These are phyloP conservation scores for Xylaria venustula DNA, from an alignment of 495 filamentous ascomycete species.

Conservation along the genomic window DNA sequence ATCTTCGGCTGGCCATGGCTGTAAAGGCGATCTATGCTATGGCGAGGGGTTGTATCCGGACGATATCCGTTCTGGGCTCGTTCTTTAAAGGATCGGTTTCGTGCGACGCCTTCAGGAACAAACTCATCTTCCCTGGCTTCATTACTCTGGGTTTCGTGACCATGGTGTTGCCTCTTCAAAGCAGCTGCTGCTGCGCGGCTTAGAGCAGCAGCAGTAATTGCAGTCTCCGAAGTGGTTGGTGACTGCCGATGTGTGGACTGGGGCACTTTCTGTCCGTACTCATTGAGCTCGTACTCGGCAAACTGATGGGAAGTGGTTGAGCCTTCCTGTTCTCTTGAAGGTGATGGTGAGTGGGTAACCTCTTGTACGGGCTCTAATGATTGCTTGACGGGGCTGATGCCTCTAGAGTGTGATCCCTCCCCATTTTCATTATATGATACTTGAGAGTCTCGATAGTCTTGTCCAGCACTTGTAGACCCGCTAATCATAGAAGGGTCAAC, in stretches of 20 bases:
- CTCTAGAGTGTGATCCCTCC: conserved; percentile 22
- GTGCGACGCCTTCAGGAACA: conserved; percentile 36
- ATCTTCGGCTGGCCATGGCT: conserved; percentile 58
- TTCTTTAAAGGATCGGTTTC: conserved; percentile 57
- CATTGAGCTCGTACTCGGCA: conserved; percentile 52
- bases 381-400: conserved; percentile 37
- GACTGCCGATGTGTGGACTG: conserved; percentile 39
- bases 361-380: conserved; percentile 31
- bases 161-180: conserved; percentile 38
- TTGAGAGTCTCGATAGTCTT: conserved; percentile 33
- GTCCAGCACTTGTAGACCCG: conserved; percentile 37
- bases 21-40: conserved; percentile 67
- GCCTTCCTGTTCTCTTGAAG: conserved; percentile 22
- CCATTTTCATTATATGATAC: conserved; percentile 40
- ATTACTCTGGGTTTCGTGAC: conserved; percentile 23
- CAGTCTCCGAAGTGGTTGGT: conserved; percentile 48
- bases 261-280: conserved; percentile 53
- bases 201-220: conserved; percentile 52
- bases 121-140: conserved; percentile 22
- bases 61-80: conserved; percentile 46
- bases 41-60: conserved; percentile 68
- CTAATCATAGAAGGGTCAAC: conserved; percentile 74
- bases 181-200: conserved; percentile 47
- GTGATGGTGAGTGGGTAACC: conserved; percentile 26
- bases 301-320: conserved; percentile 29